A percentile compares a stretch with the other conserved stretches of the same genome.
Conservation (phyloP, 768 basidiomycete genomes). For the Chalciporus piperatus region DNA sequence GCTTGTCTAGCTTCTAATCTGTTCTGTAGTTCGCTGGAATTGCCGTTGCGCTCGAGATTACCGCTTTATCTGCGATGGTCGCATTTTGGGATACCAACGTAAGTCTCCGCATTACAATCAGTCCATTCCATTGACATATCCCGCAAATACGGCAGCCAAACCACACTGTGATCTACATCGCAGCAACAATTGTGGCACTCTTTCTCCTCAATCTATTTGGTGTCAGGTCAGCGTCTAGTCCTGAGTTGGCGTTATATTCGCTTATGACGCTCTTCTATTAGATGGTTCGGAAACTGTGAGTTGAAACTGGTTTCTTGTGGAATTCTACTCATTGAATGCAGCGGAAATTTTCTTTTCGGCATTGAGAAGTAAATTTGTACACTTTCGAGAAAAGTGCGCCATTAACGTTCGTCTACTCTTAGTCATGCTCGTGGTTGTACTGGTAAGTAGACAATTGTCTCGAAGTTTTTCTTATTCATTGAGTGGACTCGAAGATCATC, state of each 20-base stretch:
- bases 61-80: conserved; percentile 48
- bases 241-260: conserved; percentile 27
- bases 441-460: conserved; percentile 15
- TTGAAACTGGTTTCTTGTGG: neutral
- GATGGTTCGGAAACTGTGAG: conserved; percentile 24
- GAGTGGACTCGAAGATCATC: conserved; percentile 25
- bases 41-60: conserved; percentile 48
- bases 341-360: conserved; percentile 24
- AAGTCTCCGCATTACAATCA: neutral
- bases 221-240: conserved; percentile 41
- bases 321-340: conserved; percentile 8
- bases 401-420: neutral
- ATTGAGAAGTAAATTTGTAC: conserved; percentile 17
- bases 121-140: neutral
- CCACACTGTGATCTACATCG: conserved; percentile 42
- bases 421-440: conserved; percentile 39
- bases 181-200: conserved; percentile 36
- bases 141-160: conserved; percentile 24
- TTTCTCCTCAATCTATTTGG: conserved; percentile 47
- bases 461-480: neutral
- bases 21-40: conserved; percentile 25
- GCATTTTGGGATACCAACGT: conserved; percentile 46
- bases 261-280: conserved; percentile 28
- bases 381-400: neutral
- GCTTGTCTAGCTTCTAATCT: neutral